These are phyloP conservation scores for Neocallimastix lanati DNA, from an alignment of 192 early-diverging fungal species.

Conservation along the genomic window DNA sequence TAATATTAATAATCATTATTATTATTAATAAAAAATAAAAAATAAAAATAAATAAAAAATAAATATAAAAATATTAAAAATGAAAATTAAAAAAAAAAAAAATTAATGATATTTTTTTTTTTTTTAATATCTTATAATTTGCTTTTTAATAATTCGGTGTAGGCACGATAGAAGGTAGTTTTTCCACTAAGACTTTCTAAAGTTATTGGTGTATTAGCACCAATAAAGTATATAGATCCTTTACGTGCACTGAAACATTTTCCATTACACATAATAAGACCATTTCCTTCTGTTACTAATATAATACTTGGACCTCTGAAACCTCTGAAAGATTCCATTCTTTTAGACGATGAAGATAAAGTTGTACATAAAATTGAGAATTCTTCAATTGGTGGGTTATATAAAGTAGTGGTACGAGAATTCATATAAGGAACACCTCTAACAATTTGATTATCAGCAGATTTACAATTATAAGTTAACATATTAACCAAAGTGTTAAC, in stretches of 20 bases:
- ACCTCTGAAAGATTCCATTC: conserved; percentile 29
- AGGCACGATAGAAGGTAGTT: background rate
- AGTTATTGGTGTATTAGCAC: background rate
- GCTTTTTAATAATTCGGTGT: background rate
- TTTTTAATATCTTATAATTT: too few relatives aligned
- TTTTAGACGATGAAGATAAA: conserved; percentile 11
- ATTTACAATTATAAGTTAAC: conserved; percentile 75
- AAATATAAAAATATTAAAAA: too few relatives aligned
- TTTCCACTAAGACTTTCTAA: background rate
- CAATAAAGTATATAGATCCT: background rate
- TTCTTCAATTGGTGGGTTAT: conserved; percentile 93
- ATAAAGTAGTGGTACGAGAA: conserved; percentile 34
- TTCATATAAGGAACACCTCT: conserved; percentile 28
- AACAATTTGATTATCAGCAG: conserved; percentile 65
- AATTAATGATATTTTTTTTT: too few relatives aligned
- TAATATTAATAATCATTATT: too few relatives aligned
- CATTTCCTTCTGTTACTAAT: conserved; percentile 60
- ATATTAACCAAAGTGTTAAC: conserved; percentile 73
- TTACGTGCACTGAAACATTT: background rate
- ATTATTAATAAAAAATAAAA: too few relatives aligned
- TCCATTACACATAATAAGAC: conserved; percentile 5
- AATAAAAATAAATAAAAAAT: too few relatives aligned
- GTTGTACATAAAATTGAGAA: conserved; percentile 62
- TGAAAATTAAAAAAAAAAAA: too few relatives aligned
- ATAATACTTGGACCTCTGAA: conserved; percentile 70